Base-by-base conservation (phyloP, 257 asterid genomes). In the Ilex asprella region DNA sequence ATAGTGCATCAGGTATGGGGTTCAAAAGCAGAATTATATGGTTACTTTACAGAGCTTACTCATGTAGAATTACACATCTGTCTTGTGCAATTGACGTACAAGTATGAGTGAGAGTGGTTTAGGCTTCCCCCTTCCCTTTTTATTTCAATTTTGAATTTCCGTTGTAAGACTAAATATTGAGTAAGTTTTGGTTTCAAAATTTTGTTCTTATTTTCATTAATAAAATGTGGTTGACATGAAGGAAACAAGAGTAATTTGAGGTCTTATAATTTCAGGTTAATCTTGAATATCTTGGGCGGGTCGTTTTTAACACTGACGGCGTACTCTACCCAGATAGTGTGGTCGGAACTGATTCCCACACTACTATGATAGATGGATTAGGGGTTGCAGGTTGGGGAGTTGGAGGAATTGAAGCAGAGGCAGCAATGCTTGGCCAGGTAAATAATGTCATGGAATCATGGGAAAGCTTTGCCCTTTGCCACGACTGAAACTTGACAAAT, bases 371-470 rank as follows among this genome's bases (percentile, higher is more conserved):
- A 71, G 98, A 91, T 64, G 98, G 96, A 51, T 61, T 91, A 53
- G 95, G 96, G 58, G 96, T 91, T 79, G 95, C 96, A 67, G 98
- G 98, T 67, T 91, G 98, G 96, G 98, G 98, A 30, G 98, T 91
- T 47, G 98, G 98, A 67, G 98, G 96, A 67, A 91, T 91, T 64
- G 98, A 91, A 81, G 98, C 98, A 30, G 98, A 91, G 78, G 96
- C 96, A 46, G 86, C 95, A 39, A 92, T 88, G 98, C 96, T 92
- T 81, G 97, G 98, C 16, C 96, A 92, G 95, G 96, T 88, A 78
- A 59, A 44, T 35, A 49, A 67, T 35, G 43, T 52, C 7, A 10
- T 35, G 35, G 10, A 16, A 11, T 39, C 30, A 54, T 4, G 31
- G 60, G 14, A 32, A 21, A 51, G 35, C 70, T 46, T 47, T 32